These are phyloP conservation scores for Coprinopsis sp. DNA, from an alignment of 768 basidiomycete genomes.

Conservation along the genomic window DNA sequence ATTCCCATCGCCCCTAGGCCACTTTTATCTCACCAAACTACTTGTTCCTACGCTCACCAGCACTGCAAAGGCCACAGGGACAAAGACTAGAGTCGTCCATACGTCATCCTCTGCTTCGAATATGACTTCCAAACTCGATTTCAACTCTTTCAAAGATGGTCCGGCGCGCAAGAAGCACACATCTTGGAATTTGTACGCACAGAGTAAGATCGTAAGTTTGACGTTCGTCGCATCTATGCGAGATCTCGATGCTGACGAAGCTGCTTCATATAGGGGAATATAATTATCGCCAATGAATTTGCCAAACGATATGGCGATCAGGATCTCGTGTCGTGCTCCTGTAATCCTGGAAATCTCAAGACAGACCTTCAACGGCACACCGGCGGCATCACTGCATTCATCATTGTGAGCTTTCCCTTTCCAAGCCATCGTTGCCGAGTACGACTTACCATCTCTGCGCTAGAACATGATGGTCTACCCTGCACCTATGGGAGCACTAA, in stretches of 20 bases:
- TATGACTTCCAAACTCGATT: slow-evolving; percentile 24
- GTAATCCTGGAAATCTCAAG: slow-evolving; percentile 38
- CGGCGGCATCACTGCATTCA: slow-evolving; percentile 3
- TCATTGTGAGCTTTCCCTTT: no score
- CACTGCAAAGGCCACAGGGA: slow-evolving; percentile 27
- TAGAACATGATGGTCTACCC: slow-evolving; percentile 19
- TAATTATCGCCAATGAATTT: slow-evolving; percentile 38
- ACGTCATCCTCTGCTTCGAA: slow-evolving; percentile 29
- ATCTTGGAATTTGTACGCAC: slow-evolving; percentile 24
- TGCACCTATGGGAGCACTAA: slow-evolving; percentile 39
- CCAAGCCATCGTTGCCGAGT: neutral
- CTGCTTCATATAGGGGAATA: slow-evolving; percentile 31
- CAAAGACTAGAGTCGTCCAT: slow-evolving; percentile 35
- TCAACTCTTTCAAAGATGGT: slow-evolving; percentile 34
- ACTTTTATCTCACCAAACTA: slow-evolving; percentile 52
- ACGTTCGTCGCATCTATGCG: neutral
- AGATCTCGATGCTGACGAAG: neutral
- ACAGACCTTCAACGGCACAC: slow-evolving; percentile 29
- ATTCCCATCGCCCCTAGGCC: slow-evolving; percentile 36
- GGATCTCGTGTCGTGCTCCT: slow-evolving; percentile 37
- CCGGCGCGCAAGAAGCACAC: slow-evolving; percentile 26
- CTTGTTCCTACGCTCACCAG: slow-evolving; percentile 37
- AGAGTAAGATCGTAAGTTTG: slow-evolving; percentile 36
- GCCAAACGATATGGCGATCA: slow-evolving; percentile 38
- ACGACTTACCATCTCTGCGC: neutral